These are phyloP conservation scores for Metschnikowia koreensis DNA, from an alignment of 805 yeast species.

Conservation along the genomic window DNA sequence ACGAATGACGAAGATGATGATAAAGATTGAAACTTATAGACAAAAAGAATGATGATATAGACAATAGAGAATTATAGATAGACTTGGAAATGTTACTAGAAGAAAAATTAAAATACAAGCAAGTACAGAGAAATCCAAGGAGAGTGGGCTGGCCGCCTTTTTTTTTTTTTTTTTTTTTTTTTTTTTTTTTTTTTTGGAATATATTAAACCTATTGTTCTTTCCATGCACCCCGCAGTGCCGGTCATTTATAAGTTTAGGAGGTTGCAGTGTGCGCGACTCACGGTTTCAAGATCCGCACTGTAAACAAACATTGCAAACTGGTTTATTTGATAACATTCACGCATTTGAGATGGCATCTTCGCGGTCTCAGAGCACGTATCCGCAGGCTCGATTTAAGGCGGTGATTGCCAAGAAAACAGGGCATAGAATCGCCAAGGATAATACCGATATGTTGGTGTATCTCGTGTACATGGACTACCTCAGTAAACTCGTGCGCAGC, in stretches of 20 bases:
- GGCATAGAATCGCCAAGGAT: slow-evolving; percentile 26
- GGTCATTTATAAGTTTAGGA: not conserved
- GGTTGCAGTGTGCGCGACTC: not conserved
- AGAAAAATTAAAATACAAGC: not conserved
- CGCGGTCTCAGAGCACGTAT: slow-evolving; percentile 5
- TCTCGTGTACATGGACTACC: slow-evolving; percentile 47
- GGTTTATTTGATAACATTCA: not conserved
- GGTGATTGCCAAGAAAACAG: slow-evolving; percentile 10
- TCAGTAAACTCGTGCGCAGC: slow-evolving; percentile 41
- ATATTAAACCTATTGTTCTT: not conserved
- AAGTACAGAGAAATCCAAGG: not conserved
- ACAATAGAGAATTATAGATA: too few relatives aligned
- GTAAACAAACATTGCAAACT: not conserved
- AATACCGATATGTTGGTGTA: slow-evolving; percentile 44
- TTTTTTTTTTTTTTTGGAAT: not conserved
- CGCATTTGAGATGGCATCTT: not conserved
- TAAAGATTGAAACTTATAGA: not conserved
- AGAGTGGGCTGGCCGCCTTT: too few relatives aligned
- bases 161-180: too few relatives aligned
- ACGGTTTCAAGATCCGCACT: not conserved
- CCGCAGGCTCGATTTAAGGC: slow-evolving; percentile 14
- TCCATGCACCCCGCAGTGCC: not conserved
- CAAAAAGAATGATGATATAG: not conserved
- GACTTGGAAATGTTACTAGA: not conserved
- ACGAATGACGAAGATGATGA: not conserved